phyloP scores from a whole-genome alignment of 805 yeast genomes.

The Ogataea allantospora region DNA sequence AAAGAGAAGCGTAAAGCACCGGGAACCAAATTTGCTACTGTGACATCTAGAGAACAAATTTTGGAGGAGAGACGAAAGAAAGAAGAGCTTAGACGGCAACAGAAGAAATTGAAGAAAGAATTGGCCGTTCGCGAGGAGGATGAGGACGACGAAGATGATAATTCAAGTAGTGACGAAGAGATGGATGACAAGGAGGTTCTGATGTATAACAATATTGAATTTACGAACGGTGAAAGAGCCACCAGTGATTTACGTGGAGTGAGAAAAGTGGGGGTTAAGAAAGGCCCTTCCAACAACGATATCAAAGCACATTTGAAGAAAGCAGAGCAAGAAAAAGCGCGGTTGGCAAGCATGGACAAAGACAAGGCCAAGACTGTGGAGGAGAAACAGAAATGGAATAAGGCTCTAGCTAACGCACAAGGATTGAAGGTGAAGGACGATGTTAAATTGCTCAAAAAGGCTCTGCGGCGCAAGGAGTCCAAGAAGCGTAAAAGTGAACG shows the following conservation, averaged over 20 bases:
- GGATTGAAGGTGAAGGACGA: constrained; percentile 88
- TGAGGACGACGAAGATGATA: constrained; percentile 25
- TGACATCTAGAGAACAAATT: constrained; percentile 78
- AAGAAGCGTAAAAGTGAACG: constrained; percentile 80
- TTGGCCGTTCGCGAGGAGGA: constrained; percentile 30
- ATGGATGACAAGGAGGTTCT: constrained; percentile 43
- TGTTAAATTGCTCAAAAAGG: constrained; percentile 81
- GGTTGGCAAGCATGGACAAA: constrained; percentile 53
- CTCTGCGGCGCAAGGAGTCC: constrained; percentile 79
- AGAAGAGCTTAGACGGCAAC: constrained; percentile 37
- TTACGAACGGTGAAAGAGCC: constrained; percentile 76
- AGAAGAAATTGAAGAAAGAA: constrained; percentile 33
- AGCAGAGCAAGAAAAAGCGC: constrained; percentile 70
- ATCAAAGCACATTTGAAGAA: constrained; percentile 75
- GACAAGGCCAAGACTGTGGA: constrained; percentile 59
- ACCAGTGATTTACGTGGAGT: constrained; percentile 66
- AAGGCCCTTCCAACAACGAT: constrained; percentile 87
- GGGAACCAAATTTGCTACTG: constrained; percentile 83
- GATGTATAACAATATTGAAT: constrained; percentile 77
- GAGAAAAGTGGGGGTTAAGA: constrained; percentile 59
- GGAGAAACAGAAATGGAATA: constrained; percentile 82
- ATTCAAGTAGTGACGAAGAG: constrained; percentile 28
- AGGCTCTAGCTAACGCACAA: constrained; percentile 80
- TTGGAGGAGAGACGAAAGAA: constrained; percentile 61
- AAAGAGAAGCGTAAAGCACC: constrained; percentile 89